A percentile compares a stretch with the other conserved stretches of the same genome.
These are phyloP conservation scores for Cocos nucifera DNA, from an alignment of 176 grass and related monocot species.

Conservation along the genomic window DNA sequence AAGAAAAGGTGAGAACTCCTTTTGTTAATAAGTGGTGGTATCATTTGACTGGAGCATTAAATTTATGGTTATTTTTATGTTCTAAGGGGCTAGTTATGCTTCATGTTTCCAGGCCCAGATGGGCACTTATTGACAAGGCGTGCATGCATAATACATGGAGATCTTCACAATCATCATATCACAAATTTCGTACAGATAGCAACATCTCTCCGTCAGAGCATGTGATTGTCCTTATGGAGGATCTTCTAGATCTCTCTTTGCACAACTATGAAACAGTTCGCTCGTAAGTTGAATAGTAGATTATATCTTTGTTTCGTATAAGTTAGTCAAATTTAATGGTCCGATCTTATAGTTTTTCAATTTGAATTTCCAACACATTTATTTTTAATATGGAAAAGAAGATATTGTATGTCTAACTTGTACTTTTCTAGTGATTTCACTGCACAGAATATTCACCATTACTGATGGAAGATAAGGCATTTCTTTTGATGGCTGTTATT, in stretches of 20 bases:
- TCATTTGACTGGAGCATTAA: no score
- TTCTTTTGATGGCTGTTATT: no score
- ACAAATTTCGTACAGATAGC: constrained; percentile 66
- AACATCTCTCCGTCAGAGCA: constrained; percentile 56
- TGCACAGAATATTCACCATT: no score
- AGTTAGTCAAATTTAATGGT: no score
- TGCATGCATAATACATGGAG: constrained; percentile 89
- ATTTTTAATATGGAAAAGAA: no score
- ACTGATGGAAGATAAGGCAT: no score
- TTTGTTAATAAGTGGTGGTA: neutral
- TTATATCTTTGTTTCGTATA: neutral
- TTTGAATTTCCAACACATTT: no score
- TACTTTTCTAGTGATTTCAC: no score
- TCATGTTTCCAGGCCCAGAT: constrained; percentile 52
- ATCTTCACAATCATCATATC: constrained; percentile 80
- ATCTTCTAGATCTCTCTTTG: constrained; percentile 88
- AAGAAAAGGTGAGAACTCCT: constrained; percentile 65
- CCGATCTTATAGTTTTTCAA: no score
- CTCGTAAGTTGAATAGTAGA: constrained; percentile 36
- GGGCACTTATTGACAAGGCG: constrained; percentile 83
- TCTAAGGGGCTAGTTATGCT: no score
- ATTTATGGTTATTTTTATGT: no score
- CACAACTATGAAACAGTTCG: constrained; percentile 97
- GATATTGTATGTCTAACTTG: no score
- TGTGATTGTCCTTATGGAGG: constrained; percentile 62